Evolutionary conservation across 2,329 filamentous ascomycete species (phyloP).

Genomic region (Talaromyces verruculosus): DNA sequence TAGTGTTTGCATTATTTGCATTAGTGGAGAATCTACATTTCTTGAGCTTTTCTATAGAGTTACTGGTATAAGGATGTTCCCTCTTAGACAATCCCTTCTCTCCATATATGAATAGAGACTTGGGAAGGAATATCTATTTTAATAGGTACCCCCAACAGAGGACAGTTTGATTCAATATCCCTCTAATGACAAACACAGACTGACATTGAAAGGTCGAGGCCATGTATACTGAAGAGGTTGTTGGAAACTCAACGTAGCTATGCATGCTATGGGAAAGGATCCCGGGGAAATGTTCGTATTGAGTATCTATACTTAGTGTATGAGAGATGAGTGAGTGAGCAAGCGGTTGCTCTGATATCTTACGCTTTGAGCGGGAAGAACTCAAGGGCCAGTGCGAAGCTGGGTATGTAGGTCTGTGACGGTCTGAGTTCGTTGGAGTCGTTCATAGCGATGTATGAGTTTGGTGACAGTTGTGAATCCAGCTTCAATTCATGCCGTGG

Average conservation of each 20-base stretch:
- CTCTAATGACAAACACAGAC: conserved; percentile 48
- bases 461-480: neutral
- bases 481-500: neutral
- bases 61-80: neutral
- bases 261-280: too few relatives aligned
- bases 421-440: too few relatives aligned
- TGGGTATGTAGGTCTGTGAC: neutral
- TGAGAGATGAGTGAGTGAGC: neutral
- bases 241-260: neutral
- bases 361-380: neutral
- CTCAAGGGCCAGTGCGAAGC: neutral
- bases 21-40: neutral
- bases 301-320: neutral
- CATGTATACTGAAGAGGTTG: conserved; percentile 46
- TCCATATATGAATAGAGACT: neutral
- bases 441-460: neutral
- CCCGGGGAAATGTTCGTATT: neutral
- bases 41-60: neutral
- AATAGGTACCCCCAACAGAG: neutral
- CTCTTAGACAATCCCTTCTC: neutral
- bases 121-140: conserved; percentile 3
- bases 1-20: neutral
- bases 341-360: neutral
- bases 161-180: conserved; percentile 33
- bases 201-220: conserved; percentile 43